Conservation (phyloP, 1,284 basidiomycete species). For the Schizophyllum amplum region DNA sequence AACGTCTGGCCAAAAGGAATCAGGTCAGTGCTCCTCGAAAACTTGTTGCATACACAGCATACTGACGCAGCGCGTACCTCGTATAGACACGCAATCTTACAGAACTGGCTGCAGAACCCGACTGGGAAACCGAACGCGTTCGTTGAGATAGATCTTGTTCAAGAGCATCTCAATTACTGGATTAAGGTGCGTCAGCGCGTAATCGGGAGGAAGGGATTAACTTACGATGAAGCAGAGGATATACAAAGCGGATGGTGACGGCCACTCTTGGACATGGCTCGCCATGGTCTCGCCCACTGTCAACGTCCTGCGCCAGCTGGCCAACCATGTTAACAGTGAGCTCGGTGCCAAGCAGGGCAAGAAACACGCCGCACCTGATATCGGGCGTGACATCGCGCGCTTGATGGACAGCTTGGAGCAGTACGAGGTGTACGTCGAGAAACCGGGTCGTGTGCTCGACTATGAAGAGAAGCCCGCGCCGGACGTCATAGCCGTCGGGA, state of each 20-base stretch:
- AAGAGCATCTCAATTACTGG: constrained; percentile 35
- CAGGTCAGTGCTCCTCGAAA: constrained; percentile 18
- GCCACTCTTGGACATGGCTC: constrained; percentile 32
- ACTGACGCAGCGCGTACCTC: neutral
- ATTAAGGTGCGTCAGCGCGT: constrained; percentile 19
- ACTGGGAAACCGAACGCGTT: constrained; percentile 23
- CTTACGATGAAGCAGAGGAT: constrained; percentile 9
- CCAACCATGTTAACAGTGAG: constrained; percentile 18
- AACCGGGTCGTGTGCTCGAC: constrained; percentile 14
- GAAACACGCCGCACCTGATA: constrained; percentile 20
- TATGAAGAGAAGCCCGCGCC: constrained; percentile 14
- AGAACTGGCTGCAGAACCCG: constrained; percentile 32
- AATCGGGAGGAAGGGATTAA: neutral
- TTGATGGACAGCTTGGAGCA: constrained; percentile 21
- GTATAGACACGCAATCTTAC: constrained; percentile 14
- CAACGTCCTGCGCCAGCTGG: constrained; percentile 23
- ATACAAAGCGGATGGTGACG: constrained; percentile 27
- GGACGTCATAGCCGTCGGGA: constrained; percentile 17
- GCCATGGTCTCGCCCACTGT: constrained; percentile 28
- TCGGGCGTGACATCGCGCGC: constrained; percentile 18
- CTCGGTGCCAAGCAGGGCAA: constrained; percentile 25
- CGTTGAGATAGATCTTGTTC: constrained; percentile 29
- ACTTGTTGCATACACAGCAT: neutral
- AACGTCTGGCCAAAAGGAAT: constrained; percentile 28
- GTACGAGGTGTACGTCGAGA: constrained; percentile 16